Conservation (phyloP, 192 early-diverging fungal species). For the Rhizophagus sp. region DNA sequence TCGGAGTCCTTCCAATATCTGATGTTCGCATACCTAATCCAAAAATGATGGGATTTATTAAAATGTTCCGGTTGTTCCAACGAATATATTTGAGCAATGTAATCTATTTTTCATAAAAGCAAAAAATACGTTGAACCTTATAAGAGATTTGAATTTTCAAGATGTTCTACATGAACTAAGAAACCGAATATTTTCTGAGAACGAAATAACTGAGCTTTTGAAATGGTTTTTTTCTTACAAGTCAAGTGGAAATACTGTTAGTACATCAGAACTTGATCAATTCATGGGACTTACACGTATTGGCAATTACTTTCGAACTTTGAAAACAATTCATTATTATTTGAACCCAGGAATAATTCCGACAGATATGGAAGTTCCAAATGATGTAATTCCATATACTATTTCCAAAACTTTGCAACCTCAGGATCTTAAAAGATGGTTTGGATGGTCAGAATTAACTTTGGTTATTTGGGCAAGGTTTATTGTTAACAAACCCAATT, state of each 20-base stretch:
- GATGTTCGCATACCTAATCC: conserved; percentile 63
- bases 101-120: conserved; percentile 57
- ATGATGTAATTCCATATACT: neutral
- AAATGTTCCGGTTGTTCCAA: conserved; percentile 62
- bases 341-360: conserved; percentile 44
- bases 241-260: neutral
- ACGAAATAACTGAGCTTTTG: conserved; percentile 68
- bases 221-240: conserved; percentile 74
- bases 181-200: conserved; percentile 48
- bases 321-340: conserved; percentile 58
- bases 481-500: neutral
- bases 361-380: neutral
- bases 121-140: conserved; percentile 23
- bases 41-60: conserved; percentile 61
- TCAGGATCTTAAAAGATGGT: conserved; percentile 9
- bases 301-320: conserved; percentile 38
- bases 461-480: neutral
- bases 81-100: conserved; percentile 51
- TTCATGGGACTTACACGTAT: neutral
- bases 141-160: conserved; percentile 52
- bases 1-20: conserved; percentile 57
- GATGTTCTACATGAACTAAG: conserved; percentile 73
- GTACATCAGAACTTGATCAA: too few relatives aligned
- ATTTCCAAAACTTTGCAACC: neutral
- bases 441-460: conserved; percentile 16